Conservation (phyloP, 2,329 filamentous ascomycete species). For the Penicillium brasilianum region DNA sequence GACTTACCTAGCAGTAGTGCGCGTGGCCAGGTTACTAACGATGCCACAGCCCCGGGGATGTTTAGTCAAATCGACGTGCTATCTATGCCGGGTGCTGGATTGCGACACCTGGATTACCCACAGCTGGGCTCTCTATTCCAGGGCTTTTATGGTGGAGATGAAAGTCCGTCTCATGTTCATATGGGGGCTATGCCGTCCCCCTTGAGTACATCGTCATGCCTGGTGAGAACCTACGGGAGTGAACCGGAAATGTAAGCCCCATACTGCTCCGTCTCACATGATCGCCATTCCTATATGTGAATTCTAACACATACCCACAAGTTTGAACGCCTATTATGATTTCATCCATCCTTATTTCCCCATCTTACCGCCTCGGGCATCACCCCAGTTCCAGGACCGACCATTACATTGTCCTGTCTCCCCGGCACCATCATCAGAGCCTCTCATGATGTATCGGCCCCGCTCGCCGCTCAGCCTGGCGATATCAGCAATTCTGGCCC, state of each 20-base stretch:
- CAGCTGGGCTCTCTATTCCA: slow-evolving; percentile 48
- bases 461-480: slow-evolving; percentile 51
- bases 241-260: slow-evolving; percentile 48
- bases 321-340: slow-evolving; percentile 53
- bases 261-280: not conserved
- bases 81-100: slow-evolving; percentile 46
- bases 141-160: slow-evolving; percentile 39
- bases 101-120: slow-evolving; percentile 47
- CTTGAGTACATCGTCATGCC: slow-evolving; percentile 33
- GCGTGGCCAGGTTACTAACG: slow-evolving; percentile 26
- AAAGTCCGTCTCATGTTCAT: slow-evolving; percentile 30
- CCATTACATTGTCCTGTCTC: slow-evolving; percentile 42
- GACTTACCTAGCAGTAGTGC: not conserved
- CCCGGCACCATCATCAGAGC: slow-evolving; percentile 39
- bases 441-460: slow-evolving; percentile 42
- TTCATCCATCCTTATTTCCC: slow-evolving; percentile 54
- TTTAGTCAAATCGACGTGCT: slow-evolving; percentile 50
- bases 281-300: slow-evolving; percentile 16
- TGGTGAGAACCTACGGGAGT: slow-evolving; percentile 47
- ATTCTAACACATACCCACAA: slow-evolving; percentile 24
- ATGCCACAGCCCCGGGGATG: slow-evolving; percentile 37
- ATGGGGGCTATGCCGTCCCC: slow-evolving; percentile 38
- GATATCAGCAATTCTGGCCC: slow-evolving; percentile 49
- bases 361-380: slow-evolving; percentile 47
- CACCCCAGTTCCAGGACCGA: slow-evolving; percentile 37